phyloP scores from a whole-genome alignment of 2,329 filamentous ascomycete genomes.

The Leptoxyphium fumago region DNA sequence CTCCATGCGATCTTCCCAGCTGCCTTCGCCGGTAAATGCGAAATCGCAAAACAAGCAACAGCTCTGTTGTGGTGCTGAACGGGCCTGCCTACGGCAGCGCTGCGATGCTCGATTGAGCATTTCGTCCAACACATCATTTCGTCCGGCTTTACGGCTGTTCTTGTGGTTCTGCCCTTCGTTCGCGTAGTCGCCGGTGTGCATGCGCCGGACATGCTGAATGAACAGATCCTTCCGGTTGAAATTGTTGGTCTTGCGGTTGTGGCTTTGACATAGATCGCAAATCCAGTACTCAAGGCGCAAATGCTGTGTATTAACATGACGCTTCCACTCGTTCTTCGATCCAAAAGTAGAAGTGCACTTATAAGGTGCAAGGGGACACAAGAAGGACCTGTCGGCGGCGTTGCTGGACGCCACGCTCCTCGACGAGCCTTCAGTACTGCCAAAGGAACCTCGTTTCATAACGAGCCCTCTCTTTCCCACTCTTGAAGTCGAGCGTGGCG shows the following conservation, averaged over 20 bases:
- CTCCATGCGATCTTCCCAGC: conserved; percentile 77
- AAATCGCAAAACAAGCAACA: conserved; percentile 51
- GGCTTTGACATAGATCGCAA: conserved; percentile 47
- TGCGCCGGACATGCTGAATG: conserved; percentile 72
- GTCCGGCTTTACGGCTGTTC: conserved; percentile 1
- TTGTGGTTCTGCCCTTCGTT: neutral
- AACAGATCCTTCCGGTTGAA: conserved; percentile 92
- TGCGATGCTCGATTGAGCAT: conserved; percentile 37
- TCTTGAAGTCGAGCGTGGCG: conserved; percentile 1
- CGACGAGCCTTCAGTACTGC: conserved; percentile 1
- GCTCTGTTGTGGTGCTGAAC: conserved; percentile 46
- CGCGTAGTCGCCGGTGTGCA: conserved; percentile 48
- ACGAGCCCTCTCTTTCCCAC: conserved; percentile 7
- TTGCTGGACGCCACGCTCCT: neutral
- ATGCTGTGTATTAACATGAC: conserved; percentile 71
- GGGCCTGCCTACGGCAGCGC: conserved; percentile 45
- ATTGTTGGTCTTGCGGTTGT: conserved; percentile 33
- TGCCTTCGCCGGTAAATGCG: conserved; percentile 45
- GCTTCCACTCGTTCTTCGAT: conserved; percentile 91
- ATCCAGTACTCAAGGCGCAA: conserved; percentile 59
- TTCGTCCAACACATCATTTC: conserved; percentile 7
- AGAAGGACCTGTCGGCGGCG: conserved; percentile 33
- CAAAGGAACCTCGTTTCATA: conserved; percentile 4
- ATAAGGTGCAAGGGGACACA: conserved; percentile 65
- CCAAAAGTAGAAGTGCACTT: conserved; percentile 60